Conservation (phyloP, 2,329 filamentous ascomycete species). For the Trichoderma asperellum region DNA sequence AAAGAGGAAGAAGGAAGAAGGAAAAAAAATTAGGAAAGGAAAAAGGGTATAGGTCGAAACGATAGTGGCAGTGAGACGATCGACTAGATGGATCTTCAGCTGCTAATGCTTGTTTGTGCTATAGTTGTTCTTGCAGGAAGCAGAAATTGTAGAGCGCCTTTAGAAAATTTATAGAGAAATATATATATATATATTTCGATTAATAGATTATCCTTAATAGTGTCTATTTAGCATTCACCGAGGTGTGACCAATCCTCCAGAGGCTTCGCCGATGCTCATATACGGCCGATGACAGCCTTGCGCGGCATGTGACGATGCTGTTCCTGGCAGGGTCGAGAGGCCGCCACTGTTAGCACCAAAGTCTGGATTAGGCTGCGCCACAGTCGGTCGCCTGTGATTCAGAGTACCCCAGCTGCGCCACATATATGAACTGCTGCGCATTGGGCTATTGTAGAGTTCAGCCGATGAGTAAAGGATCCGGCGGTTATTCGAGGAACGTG, state of each 20-base stretch:
- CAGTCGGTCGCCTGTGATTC: slow-evolving; percentile 2
- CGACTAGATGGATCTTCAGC: neutral
- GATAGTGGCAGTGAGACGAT: slow-evolving; percentile 4
- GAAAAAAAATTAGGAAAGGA: neutral
- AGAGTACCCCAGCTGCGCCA: slow-evolving; percentile 19
- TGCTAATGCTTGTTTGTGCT: neutral
- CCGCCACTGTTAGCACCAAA: slow-evolving; percentile 8
- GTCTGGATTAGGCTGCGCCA: slow-evolving; percentile 18
- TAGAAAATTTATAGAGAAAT: neutral
- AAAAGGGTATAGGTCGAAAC: neutral
- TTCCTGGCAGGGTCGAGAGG: slow-evolving; percentile 9
- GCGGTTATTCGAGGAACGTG: slow-evolving; percentile 19
- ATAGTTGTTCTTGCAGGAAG: neutral
- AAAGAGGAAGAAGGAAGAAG: neutral
- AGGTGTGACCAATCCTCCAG: neutral
- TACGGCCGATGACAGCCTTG: neutral
- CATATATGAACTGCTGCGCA: neutral
- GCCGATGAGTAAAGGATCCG: neutral
- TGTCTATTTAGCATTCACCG: neutral
- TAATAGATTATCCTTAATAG: neutral
- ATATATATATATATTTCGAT: neutral
- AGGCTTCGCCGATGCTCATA: slow-evolving; percentile 8
- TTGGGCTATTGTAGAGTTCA: neutral
- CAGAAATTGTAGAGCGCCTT: neutral
- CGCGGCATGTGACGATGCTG: slow-evolving; percentile 18